These are phyloP conservation scores for Magnaporthiopsis poae DNA, from an alignment of 2,329 filamentous ascomycete genomes.

Conservation along the genomic window DNA sequence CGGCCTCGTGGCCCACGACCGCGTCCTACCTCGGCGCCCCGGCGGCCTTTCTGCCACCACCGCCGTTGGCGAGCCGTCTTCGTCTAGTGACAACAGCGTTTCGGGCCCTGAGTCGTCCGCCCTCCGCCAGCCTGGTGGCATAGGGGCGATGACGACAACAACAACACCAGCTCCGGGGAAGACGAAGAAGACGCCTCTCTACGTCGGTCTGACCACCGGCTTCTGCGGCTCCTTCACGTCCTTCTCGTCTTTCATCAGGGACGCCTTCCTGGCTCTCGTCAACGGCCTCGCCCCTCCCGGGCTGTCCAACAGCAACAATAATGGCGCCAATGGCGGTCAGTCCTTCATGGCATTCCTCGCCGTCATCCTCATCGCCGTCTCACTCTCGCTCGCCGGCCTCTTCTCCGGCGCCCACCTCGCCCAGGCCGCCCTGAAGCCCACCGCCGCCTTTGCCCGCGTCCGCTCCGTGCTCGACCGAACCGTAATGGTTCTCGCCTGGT, in stretches of 20 bases:
- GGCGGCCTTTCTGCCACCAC: too few relatives aligned
- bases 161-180: slow-evolving; percentile 38
- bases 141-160: slow-evolving; percentile 53
- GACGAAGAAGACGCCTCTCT: slow-evolving; percentile 64
- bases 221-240: slow-evolving; percentile 65
- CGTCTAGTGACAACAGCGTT: background rate
- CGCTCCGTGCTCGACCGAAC: slow-evolving; percentile 55
- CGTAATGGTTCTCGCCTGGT: slow-evolving; percentile 55
- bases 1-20: slow-evolving; percentile 56
- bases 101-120: background rate
- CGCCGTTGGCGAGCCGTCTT: background rate
- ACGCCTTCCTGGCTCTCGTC: slow-evolving; percentile 59
- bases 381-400: slow-evolving; percentile 60
- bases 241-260: slow-evolving; percentile 60
- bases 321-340: slow-evolving; percentile 52
- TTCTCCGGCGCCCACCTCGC: slow-evolving; percentile 68
- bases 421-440: slow-evolving; percentile 43
- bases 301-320: background rate
- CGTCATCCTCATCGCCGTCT: slow-evolving; percentile 62
- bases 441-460: slow-evolving; percentile 32
- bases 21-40: slow-evolving; percentile 17
- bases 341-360: slow-evolving; percentile 73
- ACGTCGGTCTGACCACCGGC: slow-evolving; percentile 60
- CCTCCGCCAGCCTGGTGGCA: background rate
- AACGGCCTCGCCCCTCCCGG: slow-evolving; percentile 56